Percentiles rank a stretch among this genome's conserved stretches.
phyloP scores from a whole-genome alignment of 202 grass and related monocot genomes.

The Brachypodium distachyon region DNA sequence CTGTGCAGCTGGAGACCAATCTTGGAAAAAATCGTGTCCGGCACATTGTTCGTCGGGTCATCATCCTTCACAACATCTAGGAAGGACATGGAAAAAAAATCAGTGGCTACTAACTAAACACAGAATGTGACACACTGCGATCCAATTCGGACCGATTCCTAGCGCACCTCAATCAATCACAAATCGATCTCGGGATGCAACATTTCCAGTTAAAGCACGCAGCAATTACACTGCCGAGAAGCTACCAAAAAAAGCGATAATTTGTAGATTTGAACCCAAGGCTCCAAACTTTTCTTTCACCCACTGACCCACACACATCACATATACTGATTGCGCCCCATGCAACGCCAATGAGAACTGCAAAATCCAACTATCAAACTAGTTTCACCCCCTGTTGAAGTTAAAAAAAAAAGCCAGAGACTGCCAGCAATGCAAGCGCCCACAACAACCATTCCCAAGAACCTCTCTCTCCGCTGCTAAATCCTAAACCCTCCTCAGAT shows the following conservation, averaged over 20 bases:
- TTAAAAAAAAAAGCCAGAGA: not conserved
- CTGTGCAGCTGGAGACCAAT: constrained; percentile 81
- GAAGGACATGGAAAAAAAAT: not conserved
- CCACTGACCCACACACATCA: not conserved
- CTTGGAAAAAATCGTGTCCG: constrained; percentile 77
- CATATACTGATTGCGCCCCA: too few species aligned
- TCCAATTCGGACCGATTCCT: not conserved
- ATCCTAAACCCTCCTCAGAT: constrained; percentile 19
- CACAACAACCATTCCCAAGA: not conserved
- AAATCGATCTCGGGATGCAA: not conserved
- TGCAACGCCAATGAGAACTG: not conserved
- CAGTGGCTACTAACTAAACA: not conserved
- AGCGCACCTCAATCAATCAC: not conserved
- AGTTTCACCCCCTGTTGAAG: not conserved
- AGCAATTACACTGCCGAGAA: not conserved
- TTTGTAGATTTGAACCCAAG: not conserved
- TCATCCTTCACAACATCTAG: constrained; percentile 89
- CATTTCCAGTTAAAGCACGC: not conserved
- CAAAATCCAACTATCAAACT: not conserved
- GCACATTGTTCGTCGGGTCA: constrained; percentile 89
- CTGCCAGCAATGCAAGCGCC: not conserved
- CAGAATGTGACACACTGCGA: not conserved
- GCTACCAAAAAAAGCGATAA: not conserved
- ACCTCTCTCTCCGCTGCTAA: not conserved
- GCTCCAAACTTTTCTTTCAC: not conserved